Base-by-base conservation (phyloP, 257 asterid species). In the Salvia splendens region DNA sequence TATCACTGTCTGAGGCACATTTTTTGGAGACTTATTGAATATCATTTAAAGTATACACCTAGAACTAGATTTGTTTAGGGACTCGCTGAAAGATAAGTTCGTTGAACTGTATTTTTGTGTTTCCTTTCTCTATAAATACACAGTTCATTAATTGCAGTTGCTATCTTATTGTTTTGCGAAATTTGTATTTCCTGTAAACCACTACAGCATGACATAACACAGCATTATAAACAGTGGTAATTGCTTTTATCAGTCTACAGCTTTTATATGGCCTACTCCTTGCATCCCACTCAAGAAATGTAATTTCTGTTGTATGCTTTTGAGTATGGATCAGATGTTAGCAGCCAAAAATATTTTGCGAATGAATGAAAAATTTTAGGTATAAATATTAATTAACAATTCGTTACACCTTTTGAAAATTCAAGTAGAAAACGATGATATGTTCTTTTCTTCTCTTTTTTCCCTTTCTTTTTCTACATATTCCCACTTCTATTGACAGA, bases 1-100 rank as follows among this genome's bases (percentile, higher is more conserved):
- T 35, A 43, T 56, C 24, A 6, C 3, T 2, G 9, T 24, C 12
- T n/a, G 30, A 24, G 30, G 4, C 35, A 1, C 11, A 33, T 35
- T 57, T 14, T 35, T 14, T 35, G 12, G 5, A 57, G 24, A 5
- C 8, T 30, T 42, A 8, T 9, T n/a, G 6, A 63, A 11, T 64
- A 3, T 16, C 58, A 49, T 38, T 11, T 11, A 68, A 43, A 67
- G 54, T 41, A 67, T 75, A 56, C 49, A 46, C 16, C 70, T 35
- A 12, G 60, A 54, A 12, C 54, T n/a, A 59, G 53, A 42, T 55
- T 15, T 56, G 59, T 61, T 33, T 61, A 3, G 33, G 33, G 24
- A 28, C 12, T 24, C 63, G 20, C 45, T 14, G 64, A 60, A 68
- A 5, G 46, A 11, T 3, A 7, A 14, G 10, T 48, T 61, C 14